Evolutionary conservation across 106 monocot species (phyloP).

Genomic region (Allium sativum): DNA sequence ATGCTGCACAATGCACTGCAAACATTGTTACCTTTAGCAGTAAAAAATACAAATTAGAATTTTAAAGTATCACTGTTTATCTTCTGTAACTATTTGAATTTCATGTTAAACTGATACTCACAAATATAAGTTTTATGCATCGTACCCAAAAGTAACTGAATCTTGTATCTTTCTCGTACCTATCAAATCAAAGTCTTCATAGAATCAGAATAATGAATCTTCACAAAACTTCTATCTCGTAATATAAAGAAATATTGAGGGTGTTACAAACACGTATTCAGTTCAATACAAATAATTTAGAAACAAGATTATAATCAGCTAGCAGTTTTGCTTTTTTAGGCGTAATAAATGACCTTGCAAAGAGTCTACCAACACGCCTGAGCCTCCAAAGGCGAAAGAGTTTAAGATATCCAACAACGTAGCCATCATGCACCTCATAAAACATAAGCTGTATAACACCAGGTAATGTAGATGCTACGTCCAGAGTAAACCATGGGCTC

Average conservation of each 20-base stretch:
- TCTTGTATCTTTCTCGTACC: slow-evolving; percentile 29
- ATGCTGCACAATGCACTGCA: slow-evolving; percentile 33
- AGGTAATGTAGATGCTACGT: slow-evolving; percentile 11
- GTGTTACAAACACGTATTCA: too few relatives aligned
- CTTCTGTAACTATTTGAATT: not conserved
- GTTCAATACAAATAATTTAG: too few relatives aligned
- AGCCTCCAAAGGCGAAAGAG: slow-evolving; percentile 20
- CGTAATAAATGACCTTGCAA: slow-evolving; percentile 10
- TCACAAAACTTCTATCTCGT: too few relatives aligned
- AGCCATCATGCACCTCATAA: not conserved
- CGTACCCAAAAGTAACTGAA: slow-evolving; percentile 36
- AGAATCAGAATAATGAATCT: too few relatives aligned
- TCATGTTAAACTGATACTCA: slow-evolving; percentile 6
- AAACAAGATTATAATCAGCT: too few relatives aligned
- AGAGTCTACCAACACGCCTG: slow-evolving; percentile 9
- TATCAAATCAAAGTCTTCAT: not conserved
- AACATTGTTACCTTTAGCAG: slow-evolving; percentile 35
- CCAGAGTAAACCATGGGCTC: slow-evolving; percentile 10
- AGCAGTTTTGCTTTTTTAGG: not conserved
- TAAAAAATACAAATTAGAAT: not conserved
- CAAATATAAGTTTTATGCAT: slow-evolving; percentile 22
- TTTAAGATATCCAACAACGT: slow-evolving; percentile 1
- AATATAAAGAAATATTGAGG: too few relatives aligned
- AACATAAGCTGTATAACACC: not conserved
- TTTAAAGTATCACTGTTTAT: not conserved